Base-by-base conservation (phyloP, 441 rosid genomes). In the Theobroma grandiflorum region DNA sequence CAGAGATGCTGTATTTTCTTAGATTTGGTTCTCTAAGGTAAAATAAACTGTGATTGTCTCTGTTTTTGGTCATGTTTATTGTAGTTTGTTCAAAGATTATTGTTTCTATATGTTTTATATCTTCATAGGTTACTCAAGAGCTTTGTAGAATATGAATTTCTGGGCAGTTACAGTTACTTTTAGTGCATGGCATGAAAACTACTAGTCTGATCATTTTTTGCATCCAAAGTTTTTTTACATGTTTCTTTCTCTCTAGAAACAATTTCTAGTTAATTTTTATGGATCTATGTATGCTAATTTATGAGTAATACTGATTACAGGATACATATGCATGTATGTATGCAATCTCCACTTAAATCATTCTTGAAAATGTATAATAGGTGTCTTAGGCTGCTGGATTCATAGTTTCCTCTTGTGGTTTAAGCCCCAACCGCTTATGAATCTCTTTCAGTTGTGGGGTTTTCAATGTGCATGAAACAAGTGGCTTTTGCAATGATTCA, bases 1-100 rank as follows among this genome's bases (percentile, higher is more conserved):
- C 95, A 70, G 98, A 94, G 65, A 83, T 97, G 59, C 62, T 97
- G 20, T 88, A 86, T 88, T 90, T 90, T 86, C 85, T 94, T 45
- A 85, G 83, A 82, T 91, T 80, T 85, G 93, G 95, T 75, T 88
- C 89, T 89, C 82, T 82, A 45, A 83, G 86, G 89, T 93, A 85
- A 82, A 49, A 40, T 73, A 64, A 35, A 71, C 52, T 16, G 37
- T 58, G 59, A 26, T 61, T 50, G 3, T 72, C 50, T 75, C 26
- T 61, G 35, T 20, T 33, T 47, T 75, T 10, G 15, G 63, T 77
- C 81, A 26, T 35, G 1, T 53, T 78, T 59, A 7, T 70, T 45
- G 53, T 66, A 15, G 64, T 74, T 64, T 53, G 33, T 31, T 15
- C 12, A 35, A 72, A 68, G 64, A 43, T 64, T 20, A n/a, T 82